phyloP scores from a whole-genome alignment of 257 asterid genomes.

The Nicotiana noctiflora region DNA sequence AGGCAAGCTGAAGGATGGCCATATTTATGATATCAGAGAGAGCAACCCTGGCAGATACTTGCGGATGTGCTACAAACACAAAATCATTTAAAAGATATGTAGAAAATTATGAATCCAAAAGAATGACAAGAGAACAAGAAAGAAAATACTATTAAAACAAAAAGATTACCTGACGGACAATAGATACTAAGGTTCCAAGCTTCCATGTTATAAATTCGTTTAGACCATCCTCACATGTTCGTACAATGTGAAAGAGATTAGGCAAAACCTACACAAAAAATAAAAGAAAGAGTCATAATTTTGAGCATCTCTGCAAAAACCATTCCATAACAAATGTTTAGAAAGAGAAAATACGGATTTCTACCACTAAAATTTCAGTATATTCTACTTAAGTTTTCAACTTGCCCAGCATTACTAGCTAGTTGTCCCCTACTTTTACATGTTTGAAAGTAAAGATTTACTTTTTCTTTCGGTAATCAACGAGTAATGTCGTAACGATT shows the following conservation, averaged over 20 bases:
- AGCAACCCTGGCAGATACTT: constrained; percentile 86
- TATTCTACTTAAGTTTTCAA: neutral
- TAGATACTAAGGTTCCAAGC: constrained; percentile 93
- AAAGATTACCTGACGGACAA: constrained; percentile 81
- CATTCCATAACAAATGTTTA: neutral
- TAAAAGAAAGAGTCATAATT: neutral
- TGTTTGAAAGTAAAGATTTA: neutral
- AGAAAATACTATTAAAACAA: neutral
- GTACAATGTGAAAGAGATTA: constrained; percentile 88
- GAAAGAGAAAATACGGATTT: neutral
- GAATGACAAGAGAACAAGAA: neutral
- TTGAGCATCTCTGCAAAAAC: neutral
- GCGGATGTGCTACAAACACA: constrained; percentile 83
- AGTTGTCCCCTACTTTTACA: neutral
- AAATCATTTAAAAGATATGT: constrained; percentile 18
- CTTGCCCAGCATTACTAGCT: neutral
- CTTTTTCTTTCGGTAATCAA: neutral
- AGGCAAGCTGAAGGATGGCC: constrained; percentile 91
- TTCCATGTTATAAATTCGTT: constrained; percentile 97
- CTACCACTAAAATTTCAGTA: neutral
- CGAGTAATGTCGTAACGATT: neutral
- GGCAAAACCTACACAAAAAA: constrained; percentile 73
- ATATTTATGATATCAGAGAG: constrained; percentile 74
- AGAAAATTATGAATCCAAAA: neutral
- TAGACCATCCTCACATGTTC: constrained; percentile 85